Percentiles rank a stretch among this genome's conserved stretches.
These are phyloP conservation scores for Trypanosoma boissoni DNA, from an alignment of 208 protist genomes.

Conservation along the genomic window DNA sequence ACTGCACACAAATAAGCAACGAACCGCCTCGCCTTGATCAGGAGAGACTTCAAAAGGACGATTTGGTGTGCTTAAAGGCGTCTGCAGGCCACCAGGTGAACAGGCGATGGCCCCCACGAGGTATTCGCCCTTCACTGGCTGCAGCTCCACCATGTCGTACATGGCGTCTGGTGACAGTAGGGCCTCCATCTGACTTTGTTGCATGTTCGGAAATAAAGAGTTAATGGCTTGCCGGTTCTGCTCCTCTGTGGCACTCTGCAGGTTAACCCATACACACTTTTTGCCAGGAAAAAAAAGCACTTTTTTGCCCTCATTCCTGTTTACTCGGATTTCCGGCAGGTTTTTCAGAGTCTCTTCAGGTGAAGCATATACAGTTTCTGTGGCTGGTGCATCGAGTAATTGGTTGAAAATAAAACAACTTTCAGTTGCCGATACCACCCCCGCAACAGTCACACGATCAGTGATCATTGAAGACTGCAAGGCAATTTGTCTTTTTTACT, in stretches of 20 bases:
- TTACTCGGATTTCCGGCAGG: neutral
- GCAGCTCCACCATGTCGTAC: slow-evolving; percentile 64
- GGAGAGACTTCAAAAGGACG: slow-evolving; percentile 11
- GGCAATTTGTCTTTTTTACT: too few species aligned
- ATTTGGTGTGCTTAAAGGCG: slow-evolving; percentile 9
- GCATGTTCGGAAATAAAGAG: slow-evolving; percentile 33
- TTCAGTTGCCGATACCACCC: neutral
- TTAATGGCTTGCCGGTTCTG: slow-evolving; percentile 32
- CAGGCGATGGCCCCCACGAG: slow-evolving; percentile 58
- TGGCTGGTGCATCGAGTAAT: neutral
- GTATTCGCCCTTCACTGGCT: slow-evolving; percentile 40
- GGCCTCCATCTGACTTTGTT: slow-evolving; percentile 40
- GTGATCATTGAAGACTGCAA: too few species aligned
- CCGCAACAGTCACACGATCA: too few species aligned
- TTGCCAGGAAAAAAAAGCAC: neutral
- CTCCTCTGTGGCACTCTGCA: slow-evolving; percentile 33
- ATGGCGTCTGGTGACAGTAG: slow-evolving; percentile 48
- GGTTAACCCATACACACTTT: slow-evolving; percentile 50
- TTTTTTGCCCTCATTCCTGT: too few species aligned
- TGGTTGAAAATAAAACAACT: neutral
- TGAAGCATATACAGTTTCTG: neutral
- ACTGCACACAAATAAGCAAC: slow-evolving; percentile 63
- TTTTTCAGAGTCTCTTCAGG: slow-evolving; percentile 1
- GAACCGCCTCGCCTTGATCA: slow-evolving; percentile 35
- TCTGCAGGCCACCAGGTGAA: slow-evolving; percentile 16